A percentile compares a stretch with the other conserved stretches of the same genome.
Evolutionary conservation across 1,139 yeast genomes (phyloP).

Genomic region (Kodamaea ohmeri): DNA sequence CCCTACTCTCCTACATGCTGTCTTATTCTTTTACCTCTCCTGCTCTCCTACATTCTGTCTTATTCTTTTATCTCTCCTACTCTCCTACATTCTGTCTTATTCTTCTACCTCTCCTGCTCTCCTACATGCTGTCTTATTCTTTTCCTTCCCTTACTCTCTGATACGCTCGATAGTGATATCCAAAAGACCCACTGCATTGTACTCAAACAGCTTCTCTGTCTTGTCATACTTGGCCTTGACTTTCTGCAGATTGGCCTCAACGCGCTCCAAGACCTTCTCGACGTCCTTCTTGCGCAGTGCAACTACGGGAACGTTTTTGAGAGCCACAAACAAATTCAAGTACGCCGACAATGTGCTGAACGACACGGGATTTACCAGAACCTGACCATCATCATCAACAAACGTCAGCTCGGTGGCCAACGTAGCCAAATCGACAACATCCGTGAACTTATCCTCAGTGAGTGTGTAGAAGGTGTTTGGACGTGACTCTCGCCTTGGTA

Average conservation of each 20-base stretch:
- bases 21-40: too few species aligned
- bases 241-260: conserved; percentile 17
- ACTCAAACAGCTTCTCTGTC: conserved; percentile 21
- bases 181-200: conserved; percentile 40
- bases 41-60: too few species aligned
- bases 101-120: neutral
- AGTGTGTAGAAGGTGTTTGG: conserved; percentile 35
- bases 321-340: conserved; percentile 52
- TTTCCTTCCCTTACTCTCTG: conserved; percentile 18
- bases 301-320: conserved; percentile 28
- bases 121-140: neutral
- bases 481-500: conserved; percentile 17
- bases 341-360: conserved; percentile 50
- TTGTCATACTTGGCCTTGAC: conserved; percentile 17
- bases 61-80: too few species aligned
- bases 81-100: too few species aligned
- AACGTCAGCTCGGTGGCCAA: conserved; percentile 33
- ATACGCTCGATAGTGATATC: conserved; percentile 43
- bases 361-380: conserved; percentile 23
- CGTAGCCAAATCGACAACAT: conserved; percentile 40
- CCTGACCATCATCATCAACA: conserved; percentile 11
- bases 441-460: conserved; percentile 33
- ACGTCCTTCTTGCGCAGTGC: conserved; percentile 21
- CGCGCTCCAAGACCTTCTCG: conserved; percentile 18
- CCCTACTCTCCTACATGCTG: too few species aligned